Evolutionary conservation across 345 rosid genomes (phyloP), one percentile per base, ranked within the genome.

Genomic region (Kandelia obovata): DNA sequence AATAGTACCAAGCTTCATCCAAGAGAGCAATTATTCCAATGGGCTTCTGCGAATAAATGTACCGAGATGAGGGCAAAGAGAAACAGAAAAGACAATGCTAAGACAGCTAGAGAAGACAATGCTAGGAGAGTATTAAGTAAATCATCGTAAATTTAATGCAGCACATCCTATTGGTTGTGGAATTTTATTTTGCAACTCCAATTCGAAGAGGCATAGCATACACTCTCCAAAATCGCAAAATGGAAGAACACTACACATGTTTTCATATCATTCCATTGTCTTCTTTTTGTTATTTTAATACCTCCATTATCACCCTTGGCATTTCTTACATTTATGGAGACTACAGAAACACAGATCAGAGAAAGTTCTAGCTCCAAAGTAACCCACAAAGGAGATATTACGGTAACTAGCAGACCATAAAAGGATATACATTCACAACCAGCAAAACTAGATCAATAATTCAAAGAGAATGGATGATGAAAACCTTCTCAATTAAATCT

Each of bases 401-500:
- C 32, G 0, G 61, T 28, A 17, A 43, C 46, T 2, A 68, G 21
- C 53, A 68, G n/a, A 27, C 16, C 3, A 26, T 30, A 25, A 56
- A 17, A 56, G 16, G 59, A 21, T 25, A 11, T 56, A 25, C 30
- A 56, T 56, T 10, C 26, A 56, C 11, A 56, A 25, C 59, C 10
- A 56, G 30, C 17, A 21, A 25, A 56, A 56, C 16, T 16, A 56
- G 19, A 25, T 64, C 27, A 61, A 53, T 43, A 13, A 11, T 67
- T 68, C 11, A 61, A 53, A 55, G 49, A 70, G 62, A 59, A 10
- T 58, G 37, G 57, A 72, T 25, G 67, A 72, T 53, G 52, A 71
- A 69, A 71, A 95, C 99, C 99, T 95, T 95, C 82, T 95, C 99
- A 67, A 95, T 95, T 77, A 95, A 82, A 82, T 95, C 99, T 78